These are phyloP conservation scores for Epichloe gansuensis DNA, from an alignment of 2,329 filamentous ascomycete species.

Conservation along the genomic window DNA sequence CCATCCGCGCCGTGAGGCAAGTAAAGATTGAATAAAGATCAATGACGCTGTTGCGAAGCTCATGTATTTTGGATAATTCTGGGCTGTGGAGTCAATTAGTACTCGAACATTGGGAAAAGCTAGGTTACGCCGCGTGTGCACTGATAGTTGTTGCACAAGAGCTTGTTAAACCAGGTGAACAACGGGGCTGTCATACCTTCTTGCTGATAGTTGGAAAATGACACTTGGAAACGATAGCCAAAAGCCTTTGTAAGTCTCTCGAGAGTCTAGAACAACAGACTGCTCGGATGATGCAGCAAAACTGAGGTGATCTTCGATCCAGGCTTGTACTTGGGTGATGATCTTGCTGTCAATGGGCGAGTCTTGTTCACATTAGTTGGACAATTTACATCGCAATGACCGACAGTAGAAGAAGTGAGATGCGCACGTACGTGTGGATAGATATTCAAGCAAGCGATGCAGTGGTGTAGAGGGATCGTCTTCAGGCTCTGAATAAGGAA, in stretches of 20 bases:
- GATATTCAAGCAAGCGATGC: conserved; percentile 25
- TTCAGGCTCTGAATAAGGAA: conserved; percentile 31
- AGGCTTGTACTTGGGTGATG: conserved; percentile 32
- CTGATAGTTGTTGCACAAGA: neutral
- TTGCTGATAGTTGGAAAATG: conserved; percentile 21
- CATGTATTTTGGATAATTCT: conserved; percentile 10
- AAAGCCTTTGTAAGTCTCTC: conserved; percentile 32
- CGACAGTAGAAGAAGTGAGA: neutral
- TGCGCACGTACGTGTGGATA: conserved; percentile 17
- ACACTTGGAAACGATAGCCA: conserved; percentile 42
- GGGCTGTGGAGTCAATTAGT: conserved; percentile 1
- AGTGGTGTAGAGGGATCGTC: conserved; percentile 21
- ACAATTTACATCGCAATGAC: neutral
- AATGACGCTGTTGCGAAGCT: conserved; percentile 19
- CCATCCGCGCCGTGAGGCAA: conserved; percentile 39
- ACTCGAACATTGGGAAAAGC: neutral
- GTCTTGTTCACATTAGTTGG: conserved; percentile 19
- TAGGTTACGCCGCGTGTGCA: neutral
- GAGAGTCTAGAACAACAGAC: conserved; percentile 29
- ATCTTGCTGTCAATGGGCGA: conserved; percentile 30
- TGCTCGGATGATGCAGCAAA: conserved; percentile 25
- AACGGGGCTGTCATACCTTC: conserved; percentile 26
- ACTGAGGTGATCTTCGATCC: conserved; percentile 37
- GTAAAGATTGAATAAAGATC: conserved; percentile 31
- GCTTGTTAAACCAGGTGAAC: neutral